phyloP scores from a whole-genome alignment of 768 basidiomycete species.

The Saitozyma sp. region DNA sequence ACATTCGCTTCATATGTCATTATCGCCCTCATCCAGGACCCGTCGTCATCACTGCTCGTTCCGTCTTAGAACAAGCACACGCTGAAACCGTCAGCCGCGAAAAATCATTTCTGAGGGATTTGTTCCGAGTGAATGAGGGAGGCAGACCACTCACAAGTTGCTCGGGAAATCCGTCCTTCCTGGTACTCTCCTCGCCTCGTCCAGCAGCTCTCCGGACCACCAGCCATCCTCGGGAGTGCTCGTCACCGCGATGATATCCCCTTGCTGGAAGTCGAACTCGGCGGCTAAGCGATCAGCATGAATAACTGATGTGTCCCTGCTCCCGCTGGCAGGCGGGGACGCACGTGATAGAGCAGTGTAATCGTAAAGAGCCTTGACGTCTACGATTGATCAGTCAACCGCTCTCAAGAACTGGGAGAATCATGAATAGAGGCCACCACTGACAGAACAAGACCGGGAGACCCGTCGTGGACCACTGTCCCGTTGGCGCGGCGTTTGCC shows the following conservation, averaged over 20 bases:
- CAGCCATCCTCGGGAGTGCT: slow-evolving; percentile 93
- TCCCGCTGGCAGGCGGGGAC: not conserved
- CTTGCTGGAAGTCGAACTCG: slow-evolving; percentile 93
- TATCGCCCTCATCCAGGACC: too few species aligned
- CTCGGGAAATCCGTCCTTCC: slow-evolving; percentile 53
- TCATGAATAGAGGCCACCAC: slow-evolving; percentile 36
- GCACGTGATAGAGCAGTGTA: slow-evolving; percentile 67
- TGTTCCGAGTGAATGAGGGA: not conserved
- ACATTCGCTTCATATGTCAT: not conserved
- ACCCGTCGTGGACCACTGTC: slow-evolving; percentile 79
- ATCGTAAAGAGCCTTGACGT: slow-evolving; percentile 75
- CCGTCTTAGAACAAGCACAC: slow-evolving; percentile 10
- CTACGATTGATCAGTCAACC: slow-evolving; percentile 13
- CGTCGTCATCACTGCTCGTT: too few species aligned
- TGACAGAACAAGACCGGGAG: slow-evolving; percentile 80
- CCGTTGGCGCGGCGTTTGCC: slow-evolving; percentile 61
- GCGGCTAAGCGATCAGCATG: slow-evolving; percentile 62
- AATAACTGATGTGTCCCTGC: not conserved
- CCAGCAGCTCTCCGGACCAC: slow-evolving; percentile 73
- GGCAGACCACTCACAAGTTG: slow-evolving; percentile 47
- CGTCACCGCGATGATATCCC: slow-evolving; percentile 94
- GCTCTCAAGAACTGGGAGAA: not conserved
- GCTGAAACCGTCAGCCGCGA: not conserved
- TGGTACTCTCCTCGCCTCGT: slow-evolving; percentile 49
- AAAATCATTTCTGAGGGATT: too few species aligned